Evolutionary conservation across 2,329 filamentous ascomycete genomes (phyloP), one percentile per base, ranked within the genome.

Genomic region (Cercospora sp.): DNA sequence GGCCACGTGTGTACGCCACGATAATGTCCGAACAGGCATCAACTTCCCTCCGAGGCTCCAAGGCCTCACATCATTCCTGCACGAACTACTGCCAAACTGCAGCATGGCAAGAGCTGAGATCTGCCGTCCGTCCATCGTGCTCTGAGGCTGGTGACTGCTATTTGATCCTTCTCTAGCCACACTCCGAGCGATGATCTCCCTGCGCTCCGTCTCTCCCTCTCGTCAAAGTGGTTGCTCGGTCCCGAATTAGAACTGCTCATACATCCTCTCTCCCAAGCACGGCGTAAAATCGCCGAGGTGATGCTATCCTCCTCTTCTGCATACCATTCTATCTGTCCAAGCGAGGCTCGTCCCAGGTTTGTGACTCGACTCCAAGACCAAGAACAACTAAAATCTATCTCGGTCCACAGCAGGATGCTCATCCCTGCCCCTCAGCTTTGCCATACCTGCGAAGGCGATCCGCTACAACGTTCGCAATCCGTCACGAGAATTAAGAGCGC

Each of bases 81-180:
- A 13, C 51, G 23, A 26, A 28, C 51, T 57, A 26, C 20, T 62
- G 13, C 28, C 60, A 36, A 20, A 13, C 20, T 60, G 59, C 59
- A 61, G 31, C 20, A 16, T 61, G 3, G 23, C 16, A 20, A 31
- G 18, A 63, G 39, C 60, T 31, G 60, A 48, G 2, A 30, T n/a
- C 36, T 51, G 23, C 60, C 60, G 6, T 12, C 42, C 42, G 18
- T 20, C 4, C 20, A 10, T 63, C 20, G 12, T 12, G n/a, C 42
- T 31, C 7, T 57, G 53, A 28, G 53, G 53, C 53, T 57, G 53
- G 53, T 57, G 53, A 57, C 26, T 30, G 60, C 39, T 30, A 42
- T 33, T 61, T 51, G 60, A 63, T 53, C 60, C 60, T 63, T 10
- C 60, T 53, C 42, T 39, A 51, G 60, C 60, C 60, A 51, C 60